A percentile compares a stretch with the other conserved stretches of the same genome.
Conservation (phyloP, 768 basidiomycete genomes). For the Amanita rimosa region DNA sequence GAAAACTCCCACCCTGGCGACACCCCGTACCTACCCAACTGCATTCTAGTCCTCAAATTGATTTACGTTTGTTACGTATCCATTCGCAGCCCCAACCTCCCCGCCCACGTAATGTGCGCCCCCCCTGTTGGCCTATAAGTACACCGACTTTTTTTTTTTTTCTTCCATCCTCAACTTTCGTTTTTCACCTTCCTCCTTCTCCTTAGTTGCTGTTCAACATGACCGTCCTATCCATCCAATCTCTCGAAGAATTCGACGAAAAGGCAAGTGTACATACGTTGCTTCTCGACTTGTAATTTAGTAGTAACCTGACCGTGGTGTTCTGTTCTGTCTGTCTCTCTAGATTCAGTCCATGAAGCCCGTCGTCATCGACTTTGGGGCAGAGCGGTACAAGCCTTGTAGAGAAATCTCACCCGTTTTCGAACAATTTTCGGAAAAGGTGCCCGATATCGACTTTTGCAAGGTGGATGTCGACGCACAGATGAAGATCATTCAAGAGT, state of each 20-base stretch:
- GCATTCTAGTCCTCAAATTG: too few species aligned
- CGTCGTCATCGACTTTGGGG: constrained; percentile 64
- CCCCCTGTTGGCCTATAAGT: background rate
- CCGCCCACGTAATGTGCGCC: too few species aligned
- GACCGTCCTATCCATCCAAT: constrained; percentile 27
- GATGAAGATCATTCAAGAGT: constrained; percentile 40
- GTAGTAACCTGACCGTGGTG: too few species aligned
- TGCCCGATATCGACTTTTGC: constrained; percentile 44
- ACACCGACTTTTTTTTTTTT: background rate
- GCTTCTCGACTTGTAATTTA: too few species aligned
- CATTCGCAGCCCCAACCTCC: too few species aligned
- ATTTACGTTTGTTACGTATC: too few species aligned
- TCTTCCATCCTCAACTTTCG: background rate
- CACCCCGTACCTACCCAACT: too few species aligned
- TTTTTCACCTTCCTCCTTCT: background rate
- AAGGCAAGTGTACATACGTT: constrained; percentile 23
- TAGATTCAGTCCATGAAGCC: constrained; percentile 37
- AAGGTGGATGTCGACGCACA: constrained; percentile 66
- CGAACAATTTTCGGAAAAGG: constrained; percentile 35
- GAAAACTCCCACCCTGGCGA: too few species aligned
- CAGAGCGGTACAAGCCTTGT: constrained; percentile 71
- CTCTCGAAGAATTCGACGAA: constrained; percentile 26
- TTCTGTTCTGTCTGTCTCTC: background rate
- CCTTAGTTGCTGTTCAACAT: constrained; percentile 14
- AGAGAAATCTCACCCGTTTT: constrained; percentile 55